phyloP scores from a whole-genome alignment of 73 alveolate genomes.

The Stentor roeselii region DNA sequence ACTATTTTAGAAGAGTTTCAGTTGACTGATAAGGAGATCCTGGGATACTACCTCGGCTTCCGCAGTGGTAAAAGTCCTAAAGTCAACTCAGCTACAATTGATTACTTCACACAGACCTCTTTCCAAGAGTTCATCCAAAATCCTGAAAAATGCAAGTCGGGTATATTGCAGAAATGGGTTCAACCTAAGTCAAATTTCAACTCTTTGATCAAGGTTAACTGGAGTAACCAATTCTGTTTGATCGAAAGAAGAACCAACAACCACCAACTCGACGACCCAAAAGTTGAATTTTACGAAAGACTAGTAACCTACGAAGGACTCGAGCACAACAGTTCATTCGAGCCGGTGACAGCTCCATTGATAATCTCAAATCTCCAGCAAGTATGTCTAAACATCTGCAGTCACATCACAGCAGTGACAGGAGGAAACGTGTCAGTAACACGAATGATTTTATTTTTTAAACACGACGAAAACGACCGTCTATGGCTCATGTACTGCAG shows the following conservation, averaged over 20 bases:
- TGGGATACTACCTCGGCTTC: neutral
- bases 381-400: slow-evolving; percentile 66
- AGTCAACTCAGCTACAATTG: slow-evolving; percentile 61
- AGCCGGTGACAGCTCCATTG: slow-evolving; percentile 80
- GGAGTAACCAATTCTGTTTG: slow-evolving; percentile 77
- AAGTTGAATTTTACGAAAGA: slow-evolving; percentile 63
- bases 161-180: slow-evolving; percentile 67
- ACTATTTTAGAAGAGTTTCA: slow-evolving; percentile 64
- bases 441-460: slow-evolving; percentile 76
- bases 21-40: slow-evolving; percentile 31
- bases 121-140: slow-evolving; percentile 58
- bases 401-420: slow-evolving; percentile 70
- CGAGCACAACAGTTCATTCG: slow-evolving; percentile 64
- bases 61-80: neutral
- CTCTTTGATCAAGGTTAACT: slow-evolving; percentile 73
- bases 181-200: slow-evolving; percentile 69
- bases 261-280: slow-evolving; percentile 51
- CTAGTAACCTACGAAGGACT: slow-evolving; percentile 81
- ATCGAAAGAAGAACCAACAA: slow-evolving; percentile 70
- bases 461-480: slow-evolving; percentile 70
- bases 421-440: slow-evolving; percentile 73
- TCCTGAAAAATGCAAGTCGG: slow-evolving; percentile 70
- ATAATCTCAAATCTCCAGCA: slow-evolving; percentile 68
- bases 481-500: slow-evolving; percentile 73
- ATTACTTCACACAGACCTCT: slow-evolving; percentile 62